A percentile compares a stretch with the other conserved stretches of the same genome.
Evolutionary conservation across 2,329 filamentous ascomycete species (phyloP).

Genomic region (Xylaria sp.): DNA sequence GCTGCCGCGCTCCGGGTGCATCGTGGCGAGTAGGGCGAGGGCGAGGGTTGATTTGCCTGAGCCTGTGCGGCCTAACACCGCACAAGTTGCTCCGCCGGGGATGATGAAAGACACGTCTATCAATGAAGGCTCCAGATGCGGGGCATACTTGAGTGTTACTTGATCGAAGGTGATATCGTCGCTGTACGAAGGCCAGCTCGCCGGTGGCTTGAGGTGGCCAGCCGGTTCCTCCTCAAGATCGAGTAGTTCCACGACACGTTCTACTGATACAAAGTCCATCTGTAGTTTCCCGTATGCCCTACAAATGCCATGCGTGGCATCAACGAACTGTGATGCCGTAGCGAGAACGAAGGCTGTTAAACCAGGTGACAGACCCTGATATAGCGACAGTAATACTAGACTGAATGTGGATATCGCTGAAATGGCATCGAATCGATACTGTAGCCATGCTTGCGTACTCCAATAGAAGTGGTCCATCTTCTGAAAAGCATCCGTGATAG

Average conservation of each 20-base stretch:
- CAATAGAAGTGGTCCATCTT: constrained; percentile 98
- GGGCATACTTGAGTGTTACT: constrained; percentile 83
- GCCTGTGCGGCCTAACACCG: constrained; percentile 83
- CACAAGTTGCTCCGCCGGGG: constrained; percentile 70
- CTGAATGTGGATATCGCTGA: constrained; percentile 79
- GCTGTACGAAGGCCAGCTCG: constrained; percentile 78
- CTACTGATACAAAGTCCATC: constrained; percentile 91
- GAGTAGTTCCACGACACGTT: constrained; percentile 84
- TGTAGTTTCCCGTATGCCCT: constrained; percentile 85
- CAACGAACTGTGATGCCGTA: constrained; percentile 75
- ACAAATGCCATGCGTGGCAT: constrained; percentile 78
- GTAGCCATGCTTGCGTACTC: constrained; percentile 86
- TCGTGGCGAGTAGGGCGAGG: constrained; percentile 67
- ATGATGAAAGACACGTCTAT: constrained; percentile 76
- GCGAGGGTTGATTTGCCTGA: constrained; percentile 86
- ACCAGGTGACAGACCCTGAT: constrained; percentile 78
- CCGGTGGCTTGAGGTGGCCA: constrained; percentile 75
- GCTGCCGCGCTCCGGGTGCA: constrained; percentile 62
- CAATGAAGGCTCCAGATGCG: constrained; percentile 79
- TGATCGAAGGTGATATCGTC: constrained; percentile 81
- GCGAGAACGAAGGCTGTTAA: constrained; percentile 86
- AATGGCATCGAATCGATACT: constrained; percentile 78
- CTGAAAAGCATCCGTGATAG: constrained; percentile 87
- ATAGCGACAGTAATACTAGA: constrained; percentile 79
- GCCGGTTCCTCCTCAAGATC: constrained; percentile 79